Percentiles rank a stretch among this genome's conserved stretches.
Conservation (phyloP, 805 yeast genomes). For the Lipomyces oligophaga region DNA sequence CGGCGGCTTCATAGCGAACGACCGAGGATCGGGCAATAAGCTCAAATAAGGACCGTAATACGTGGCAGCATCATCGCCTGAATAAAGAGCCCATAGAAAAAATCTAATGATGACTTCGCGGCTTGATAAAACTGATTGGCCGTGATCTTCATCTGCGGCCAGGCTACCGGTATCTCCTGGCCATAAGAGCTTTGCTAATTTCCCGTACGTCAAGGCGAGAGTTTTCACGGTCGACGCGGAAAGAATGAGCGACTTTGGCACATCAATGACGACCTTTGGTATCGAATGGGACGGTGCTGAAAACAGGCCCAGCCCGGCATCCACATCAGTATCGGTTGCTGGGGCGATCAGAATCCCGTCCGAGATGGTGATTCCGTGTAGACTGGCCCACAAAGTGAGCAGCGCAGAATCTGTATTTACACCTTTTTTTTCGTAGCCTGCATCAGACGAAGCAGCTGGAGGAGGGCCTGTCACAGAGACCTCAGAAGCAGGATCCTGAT, state of each 20-base stretch:
- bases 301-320: constrained; percentile 16
- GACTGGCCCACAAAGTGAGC: constrained; percentile 13
- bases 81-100: constrained; percentile 12
- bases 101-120: constrained; percentile 18
- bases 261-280: constrained; percentile 1
- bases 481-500: too few relatives aligned
- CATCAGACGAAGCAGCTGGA: too few relatives aligned
- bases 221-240: constrained; percentile 5
- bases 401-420: too few relatives aligned
- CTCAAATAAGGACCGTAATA: constrained; percentile 13
- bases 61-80: background rate
- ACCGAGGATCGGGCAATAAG: constrained; percentile 12
- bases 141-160: background rate
- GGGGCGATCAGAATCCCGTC: background rate
- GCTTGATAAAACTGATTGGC: background rate
- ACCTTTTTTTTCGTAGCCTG: too few relatives aligned
- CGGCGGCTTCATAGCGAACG: constrained; percentile 5
- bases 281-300: background rate
- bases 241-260: constrained; percentile 14
- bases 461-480: too few relatives aligned
- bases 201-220: constrained; percentile 8
- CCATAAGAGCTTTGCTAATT: too few relatives aligned
- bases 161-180: background rate
- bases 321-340: too few relatives aligned
- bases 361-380: constrained; percentile 8